Evolutionary conservation across 495 filamentous ascomycete species (phyloP).

Genomic region (Aspergillus diversus): DNA sequence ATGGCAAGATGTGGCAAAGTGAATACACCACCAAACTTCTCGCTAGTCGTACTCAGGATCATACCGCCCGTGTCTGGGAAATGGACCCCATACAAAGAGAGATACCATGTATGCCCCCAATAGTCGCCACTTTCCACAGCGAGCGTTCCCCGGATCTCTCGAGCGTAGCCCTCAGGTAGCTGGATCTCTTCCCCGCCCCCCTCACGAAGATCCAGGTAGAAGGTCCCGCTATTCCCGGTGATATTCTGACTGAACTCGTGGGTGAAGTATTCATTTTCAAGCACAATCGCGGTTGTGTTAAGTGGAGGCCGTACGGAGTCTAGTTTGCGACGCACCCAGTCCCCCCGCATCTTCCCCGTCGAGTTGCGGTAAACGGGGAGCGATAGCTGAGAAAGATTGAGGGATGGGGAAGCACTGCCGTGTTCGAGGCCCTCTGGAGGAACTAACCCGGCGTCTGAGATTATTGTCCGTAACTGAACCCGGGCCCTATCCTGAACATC

Average conservation of each 20-base stretch:
- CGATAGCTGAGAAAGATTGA: conserved; percentile 46
- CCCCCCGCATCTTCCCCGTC: conserved; percentile 73
- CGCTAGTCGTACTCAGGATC: conserved; percentile 82
- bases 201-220: conserved; percentile 51
- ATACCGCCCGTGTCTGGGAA: conserved; percentile 75
- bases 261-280: conserved; percentile 53
- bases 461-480: conserved; percentile 49
- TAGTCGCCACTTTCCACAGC: conserved; percentile 71
- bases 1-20: conserved; percentile 81
- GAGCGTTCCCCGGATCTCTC: conserved; percentile 66
- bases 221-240: conserved; percentile 57
- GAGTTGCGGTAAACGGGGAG: conserved; percentile 75
- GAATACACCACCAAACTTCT: conserved; percentile 90
- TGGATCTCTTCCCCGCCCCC: conserved; percentile 41
- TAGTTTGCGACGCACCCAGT: conserved; percentile 68
- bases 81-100: conserved; percentile 80
- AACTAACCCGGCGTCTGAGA: conserved; percentile 43
- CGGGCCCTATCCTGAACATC: conserved; percentile 59
- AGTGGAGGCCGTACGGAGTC: conserved; percentile 41
- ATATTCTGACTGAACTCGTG: conserved; percentile 68
- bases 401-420: conserved; percentile 41
- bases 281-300: conserved; percentile 56
- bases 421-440: conserved; percentile 41
- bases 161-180: conserved; percentile 41
- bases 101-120: conserved; percentile 70